Conservation (phyloP, 108 stramenopile species). For the Heterococcus sp. region DNA sequence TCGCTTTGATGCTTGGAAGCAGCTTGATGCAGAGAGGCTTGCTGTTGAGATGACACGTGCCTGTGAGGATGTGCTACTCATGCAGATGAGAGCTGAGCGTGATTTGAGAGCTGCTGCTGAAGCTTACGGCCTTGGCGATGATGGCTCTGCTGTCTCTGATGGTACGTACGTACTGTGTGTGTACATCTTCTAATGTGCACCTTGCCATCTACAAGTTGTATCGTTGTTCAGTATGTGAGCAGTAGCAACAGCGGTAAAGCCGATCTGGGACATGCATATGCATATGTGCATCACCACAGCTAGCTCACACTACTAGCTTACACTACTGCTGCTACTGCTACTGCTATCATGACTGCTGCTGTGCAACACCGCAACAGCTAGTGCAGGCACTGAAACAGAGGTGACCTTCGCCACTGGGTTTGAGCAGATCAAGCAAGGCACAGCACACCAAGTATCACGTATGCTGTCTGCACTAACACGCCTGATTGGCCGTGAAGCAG, state of each 20-base stretch:
- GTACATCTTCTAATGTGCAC: background rate
- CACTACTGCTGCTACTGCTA: background rate
- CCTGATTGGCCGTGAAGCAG: slow-evolving; percentile 17
- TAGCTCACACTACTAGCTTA: background rate
- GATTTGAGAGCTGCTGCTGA: slow-evolving; percentile 29
- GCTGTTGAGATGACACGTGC: slow-evolving; percentile 38
- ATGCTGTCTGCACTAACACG: slow-evolving; percentile 38
- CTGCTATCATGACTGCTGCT: background rate
- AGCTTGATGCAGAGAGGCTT: slow-evolving; percentile 37
- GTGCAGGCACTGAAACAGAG: background rate
- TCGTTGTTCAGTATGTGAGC: background rate
- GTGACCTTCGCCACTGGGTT: background rate
- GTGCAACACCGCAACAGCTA: background rate
- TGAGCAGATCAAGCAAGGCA: slow-evolving; percentile 37
- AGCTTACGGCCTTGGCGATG: slow-evolving; percentile 32
- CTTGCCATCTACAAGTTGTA: background rate
- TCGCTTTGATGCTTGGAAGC: slow-evolving; percentile 40
- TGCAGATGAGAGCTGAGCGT: slow-evolving; percentile 38
- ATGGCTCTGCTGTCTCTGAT: slow-evolving; percentile 20
- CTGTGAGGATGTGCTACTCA: slow-evolving; percentile 32
- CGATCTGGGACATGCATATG: background rate
- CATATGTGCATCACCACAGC: slow-evolving; percentile 1
- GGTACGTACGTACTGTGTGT: slow-evolving; percentile 1
- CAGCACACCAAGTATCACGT: slow-evolving; percentile 25
- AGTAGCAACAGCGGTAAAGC: background rate